Evolutionary conservation across 2,329 filamentous ascomycete genomes (phyloP), one percentile per base, ranked within the genome.

Genomic region (Ambrosiella xylebori): DNA sequence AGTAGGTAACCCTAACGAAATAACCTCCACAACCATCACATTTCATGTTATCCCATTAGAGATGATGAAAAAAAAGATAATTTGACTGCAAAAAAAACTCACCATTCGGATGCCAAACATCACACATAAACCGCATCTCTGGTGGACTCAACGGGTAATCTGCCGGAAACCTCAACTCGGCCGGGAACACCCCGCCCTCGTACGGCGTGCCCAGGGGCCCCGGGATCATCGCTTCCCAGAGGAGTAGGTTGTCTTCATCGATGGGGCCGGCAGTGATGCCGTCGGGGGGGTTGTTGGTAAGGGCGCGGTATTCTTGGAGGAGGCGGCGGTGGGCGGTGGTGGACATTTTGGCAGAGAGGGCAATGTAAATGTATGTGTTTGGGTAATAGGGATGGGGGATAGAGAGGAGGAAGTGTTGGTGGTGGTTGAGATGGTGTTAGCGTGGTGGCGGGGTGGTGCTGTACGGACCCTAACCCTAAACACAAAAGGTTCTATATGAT

Each of bases 91-190:
- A 27, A 60, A 3, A 41, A 27, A 49, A 61, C 74, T 44, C 70
- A 95, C 90, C 88, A 69, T 98, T 98, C 0, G 93, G 93, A 74
- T 98, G 93, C 82, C 90, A 97, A 64, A 98, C 83, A 66, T 94
- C 88, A 57, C 87, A 87, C 56, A 94, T 75, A 70, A 98, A 98
- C 70, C 86, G 88, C 91, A 98, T 97, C 45, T 86, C 89, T 7
- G 93, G 93, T 61, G 93, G 93, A 64, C 90, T 86, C 5, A 97
- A 80, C n/a, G 93, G 93, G 67, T 98, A 98, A 71, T 98, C 93
- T 68, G 86, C 87, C 5, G 93, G 91, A 67, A 98, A 98, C 66
- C 85, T 89, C 65, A 98, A 80, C 71, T 95, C 89, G 35, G 93
- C 93, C 47, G 90, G 88, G 69, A 97, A 98, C 61, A 98, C 82